phyloP scores from a whole-genome alignment of 176 grass and related monocot species.

The Avena atlantica region DNA sequence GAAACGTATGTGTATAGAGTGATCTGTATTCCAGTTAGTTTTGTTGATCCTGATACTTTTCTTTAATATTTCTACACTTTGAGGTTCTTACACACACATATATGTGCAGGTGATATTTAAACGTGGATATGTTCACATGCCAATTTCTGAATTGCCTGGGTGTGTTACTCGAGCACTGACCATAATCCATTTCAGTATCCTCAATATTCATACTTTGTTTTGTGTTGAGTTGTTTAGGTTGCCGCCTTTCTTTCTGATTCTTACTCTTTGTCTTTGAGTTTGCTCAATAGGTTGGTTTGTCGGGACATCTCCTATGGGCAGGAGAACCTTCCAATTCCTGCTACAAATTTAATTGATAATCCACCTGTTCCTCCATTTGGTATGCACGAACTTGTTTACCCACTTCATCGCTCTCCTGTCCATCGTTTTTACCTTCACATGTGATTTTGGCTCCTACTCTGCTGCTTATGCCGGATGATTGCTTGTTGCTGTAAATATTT shows the following conservation, averaged over 20 bases:
- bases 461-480: neutral
- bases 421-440: slow-evolving; percentile 25
- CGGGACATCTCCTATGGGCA: slow-evolving; percentile 62
- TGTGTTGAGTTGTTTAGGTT: slow-evolving; percentile 9
- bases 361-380: slow-evolving; percentile 64
- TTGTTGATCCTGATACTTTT: slow-evolving; percentile 22
- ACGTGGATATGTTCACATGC: slow-evolving; percentile 52
- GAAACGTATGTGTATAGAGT: neutral
- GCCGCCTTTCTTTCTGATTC: neutral
- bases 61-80: slow-evolving; percentile 5
- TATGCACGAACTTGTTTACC: slow-evolving; percentile 26
- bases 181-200: slow-evolving; percentile 13
- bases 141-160: slow-evolving; percentile 68
- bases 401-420: neutral
- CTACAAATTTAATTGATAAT: slow-evolving; percentile 79
- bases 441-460: slow-evolving; percentile 13
- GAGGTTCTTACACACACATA: slow-evolving; percentile 8
- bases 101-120: slow-evolving; percentile 59
- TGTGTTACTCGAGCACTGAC: slow-evolving; percentile 41
- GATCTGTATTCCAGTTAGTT: slow-evolving; percentile 15
- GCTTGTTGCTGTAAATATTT: slow-evolving; percentile 20
- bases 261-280: slow-evolving; percentile 30
- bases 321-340: slow-evolving; percentile 69
- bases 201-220: slow-evolving; percentile 15
- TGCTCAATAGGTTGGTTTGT: slow-evolving; percentile 56